Evolutionary conservation across 1,284 basidiomycete genomes (phyloP).

Genomic region (Moesziomyces aphidis): DNA sequence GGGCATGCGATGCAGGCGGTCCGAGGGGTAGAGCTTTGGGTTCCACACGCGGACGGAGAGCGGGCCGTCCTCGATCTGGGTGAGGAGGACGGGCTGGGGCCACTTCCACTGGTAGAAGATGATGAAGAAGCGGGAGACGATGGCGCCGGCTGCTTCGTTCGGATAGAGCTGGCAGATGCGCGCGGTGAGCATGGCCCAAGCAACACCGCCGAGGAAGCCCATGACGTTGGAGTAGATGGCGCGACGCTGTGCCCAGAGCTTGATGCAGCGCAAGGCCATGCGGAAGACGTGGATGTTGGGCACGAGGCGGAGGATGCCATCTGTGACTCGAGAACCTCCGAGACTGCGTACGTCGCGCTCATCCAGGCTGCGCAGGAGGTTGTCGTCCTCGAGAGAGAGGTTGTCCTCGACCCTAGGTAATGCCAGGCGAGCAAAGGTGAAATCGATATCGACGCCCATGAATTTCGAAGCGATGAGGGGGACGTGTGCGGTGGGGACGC

Average conservation of each 20-base stretch:
- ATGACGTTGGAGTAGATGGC: conserved; percentile 99
- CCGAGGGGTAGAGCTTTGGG: conserved; percentile 93
- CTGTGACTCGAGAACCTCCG: conserved; percentile 95
- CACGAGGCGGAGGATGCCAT: conserved; percentile 94
- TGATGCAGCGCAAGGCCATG: conserved; percentile 93
- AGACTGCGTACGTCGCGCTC: conserved; percentile 94
- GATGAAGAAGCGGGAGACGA: conserved; percentile 96
- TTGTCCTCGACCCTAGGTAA: conserved; percentile 89
- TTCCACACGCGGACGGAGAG: conserved; percentile 97
- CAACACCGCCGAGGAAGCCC: conserved; percentile 97
- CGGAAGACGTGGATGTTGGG: conserved; percentile 95
- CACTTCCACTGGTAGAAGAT: conserved; percentile 98
- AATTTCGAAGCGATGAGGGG: conserved; percentile 94
- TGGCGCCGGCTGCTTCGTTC: conserved; percentile 90
- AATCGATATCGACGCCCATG: conserved; percentile 91
- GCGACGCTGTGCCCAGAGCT: conserved; percentile 94
- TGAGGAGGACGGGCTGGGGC: conserved; percentile 96
- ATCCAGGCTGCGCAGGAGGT: conserved; percentile 90
- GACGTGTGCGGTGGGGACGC: conserved; percentile 94
- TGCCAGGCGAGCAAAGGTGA: conserved; percentile 88
- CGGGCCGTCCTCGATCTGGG: conserved; percentile 90
- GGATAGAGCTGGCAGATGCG: conserved; percentile 99
- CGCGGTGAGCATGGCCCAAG: conserved; percentile 98
- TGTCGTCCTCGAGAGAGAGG: conserved; percentile 88
- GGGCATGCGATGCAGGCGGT: conserved; percentile 97